phyloP scores from a whole-genome alignment of 306 rosid species.

The Pyrus bretschneideri region DNA sequence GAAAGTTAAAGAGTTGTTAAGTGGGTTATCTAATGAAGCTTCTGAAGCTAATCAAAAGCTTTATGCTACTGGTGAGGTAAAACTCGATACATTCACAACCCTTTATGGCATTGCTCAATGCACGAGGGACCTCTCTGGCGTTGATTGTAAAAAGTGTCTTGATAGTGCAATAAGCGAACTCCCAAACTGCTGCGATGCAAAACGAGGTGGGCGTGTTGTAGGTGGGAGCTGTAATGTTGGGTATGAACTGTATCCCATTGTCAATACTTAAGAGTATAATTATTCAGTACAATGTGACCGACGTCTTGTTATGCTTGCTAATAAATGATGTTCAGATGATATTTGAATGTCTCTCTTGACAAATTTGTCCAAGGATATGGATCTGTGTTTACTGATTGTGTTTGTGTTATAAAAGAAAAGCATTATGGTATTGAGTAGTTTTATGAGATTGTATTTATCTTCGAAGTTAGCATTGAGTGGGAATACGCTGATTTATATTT shows the following conservation, averaged over 20 bases:
- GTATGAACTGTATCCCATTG: constrained; percentile 35
- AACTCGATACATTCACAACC: constrained; percentile 3
- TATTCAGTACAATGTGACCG: too few relatives aligned
- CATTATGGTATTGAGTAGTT: too few relatives aligned
- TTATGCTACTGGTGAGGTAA: constrained; percentile 19
- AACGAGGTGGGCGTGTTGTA: constrained; percentile 40
- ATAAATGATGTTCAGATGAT: too few relatives aligned
- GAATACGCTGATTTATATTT: too few relatives aligned
- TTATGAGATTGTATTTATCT: too few relatives aligned
- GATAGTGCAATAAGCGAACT: constrained; percentile 14
- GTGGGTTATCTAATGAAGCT: constrained; percentile 14
- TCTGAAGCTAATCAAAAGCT: not conserved
- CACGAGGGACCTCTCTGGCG: constrained; percentile 15
- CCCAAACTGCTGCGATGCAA: constrained; percentile 21
- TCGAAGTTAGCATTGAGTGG: too few relatives aligned
- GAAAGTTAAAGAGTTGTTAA: constrained; percentile 2
- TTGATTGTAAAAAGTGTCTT: constrained; percentile 32
- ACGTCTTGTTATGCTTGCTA: too few relatives aligned
- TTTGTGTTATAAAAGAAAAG: too few relatives aligned
- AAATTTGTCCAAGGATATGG: too few relatives aligned
- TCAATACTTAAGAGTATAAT: not conserved
- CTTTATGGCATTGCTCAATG: constrained; percentile 30
- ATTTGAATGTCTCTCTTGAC: too few relatives aligned
- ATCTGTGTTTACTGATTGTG: too few relatives aligned
- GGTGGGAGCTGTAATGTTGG: constrained; percentile 36